Base-by-base conservation (phyloP, 805 yeast genomes). In the Yamadazyma tumulicola region DNA sequence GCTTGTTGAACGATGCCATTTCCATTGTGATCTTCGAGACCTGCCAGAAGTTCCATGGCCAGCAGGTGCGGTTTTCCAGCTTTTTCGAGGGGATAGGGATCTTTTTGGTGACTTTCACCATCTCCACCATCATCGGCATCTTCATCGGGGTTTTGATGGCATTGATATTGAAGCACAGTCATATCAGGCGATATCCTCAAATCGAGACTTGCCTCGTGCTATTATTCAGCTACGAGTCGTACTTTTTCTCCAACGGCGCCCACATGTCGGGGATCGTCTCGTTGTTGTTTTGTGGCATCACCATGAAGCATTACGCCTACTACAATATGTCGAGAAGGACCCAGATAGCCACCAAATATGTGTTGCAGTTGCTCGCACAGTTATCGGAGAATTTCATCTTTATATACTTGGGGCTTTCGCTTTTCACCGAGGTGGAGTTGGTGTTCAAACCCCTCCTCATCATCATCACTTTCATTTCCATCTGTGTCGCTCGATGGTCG, bases 231-330 rank as follows among this genome's bases (percentile, higher is more conserved):
- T 93, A 93, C 57, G 96, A 88, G 51, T 87, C 97, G 0, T 93
- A 93, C 60, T 93, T 93, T 68, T 93, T 93, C 61, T 89, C 97
- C 27, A 93, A 93, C 54, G 99, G 98, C 32, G 94, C 97, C 51
- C 98, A 94, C 57, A 93, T 93, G 98, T 89, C 97, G 5, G 99
- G 99, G 29, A 91, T 91, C 45, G 97, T 91, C 5, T 88, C 97
- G 1, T 69, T 93, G 46, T 64, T 93, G 46, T 93, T 93, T 64
- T 91, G 97, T 57, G 98, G 99, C 36, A 93, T 93, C 43, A 91
- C 98, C 1, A 67, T 93, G 57, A 93, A 91, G 58, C 97, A 94
- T 60, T 93, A 93, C 55, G 98, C 97, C 11, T 89, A 89, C 63
- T 93, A 77, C 63, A 94, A 91, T 62, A 93, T 93, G 98, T 87